Base-by-base conservation (phyloP, 2,329 filamentous ascomycete genomes). In the Aspergillus oerlinghausenensis region DNA sequence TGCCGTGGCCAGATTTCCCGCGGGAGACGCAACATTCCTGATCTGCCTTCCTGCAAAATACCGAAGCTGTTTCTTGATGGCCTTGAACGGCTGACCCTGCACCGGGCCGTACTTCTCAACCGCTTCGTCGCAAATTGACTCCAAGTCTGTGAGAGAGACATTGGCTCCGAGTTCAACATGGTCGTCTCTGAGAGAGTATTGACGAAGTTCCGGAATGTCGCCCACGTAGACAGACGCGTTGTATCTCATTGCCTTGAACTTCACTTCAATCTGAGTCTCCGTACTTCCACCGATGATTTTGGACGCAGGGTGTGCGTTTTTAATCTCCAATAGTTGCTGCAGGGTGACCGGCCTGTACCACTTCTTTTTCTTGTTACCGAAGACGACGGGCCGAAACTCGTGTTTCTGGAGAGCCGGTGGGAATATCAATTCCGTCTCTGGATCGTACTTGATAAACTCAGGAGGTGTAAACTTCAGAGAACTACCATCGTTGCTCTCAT, bases 251-350 rank as follows among this genome's bases (percentile, higher is more conserved):
- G 88, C 91, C 77, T 97, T 97, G 83, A 99, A 97, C 75, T 96
- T 97, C 77, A 95, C 89, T 75, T 99, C 94, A 59, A 99, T 97
- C 74, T 97, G 94, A 0, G 93, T 97, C 74, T 99, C 94, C 2
- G 92, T 96, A 71, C 92, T 96, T 59, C 94, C 94, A 51, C 92
- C 93, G 59, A 99, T 96, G 59, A 99, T 86, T 74, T 97, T 99
- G 4, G 93, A 91, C 26, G 87, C 85, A 0, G 93, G 93, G 63
- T 91, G 88, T 0, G 84, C 86, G 65, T 82, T 86, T 78, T 97
- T 97, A 76, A 99, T 96, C 70, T 96, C 88, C 17, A 97, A 82
- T 17, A 99, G 79, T 70, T 99, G 92, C 42, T 90, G 81, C 17
- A 97, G 71, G 0, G 90, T 97, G 32, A 91, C 88, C 0, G 94